Conservation (phyloP, 148 eudicot genomes). For the Chenopodium berlandieri region DNA sequence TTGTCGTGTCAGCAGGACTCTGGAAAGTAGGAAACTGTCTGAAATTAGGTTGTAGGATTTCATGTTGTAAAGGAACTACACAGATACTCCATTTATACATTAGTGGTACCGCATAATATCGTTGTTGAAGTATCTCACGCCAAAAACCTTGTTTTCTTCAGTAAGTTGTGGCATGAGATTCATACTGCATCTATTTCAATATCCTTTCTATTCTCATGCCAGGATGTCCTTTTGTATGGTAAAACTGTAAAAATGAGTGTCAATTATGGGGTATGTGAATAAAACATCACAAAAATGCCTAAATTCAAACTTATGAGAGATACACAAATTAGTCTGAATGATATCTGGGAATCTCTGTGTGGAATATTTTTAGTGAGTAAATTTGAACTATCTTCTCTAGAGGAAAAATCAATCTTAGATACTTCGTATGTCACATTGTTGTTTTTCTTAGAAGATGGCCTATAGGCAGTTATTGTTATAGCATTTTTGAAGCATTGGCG, state of each 20-base stretch:
- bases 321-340: no score
- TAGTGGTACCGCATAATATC: no score
- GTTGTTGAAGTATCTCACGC: no score
- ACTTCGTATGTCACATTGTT: not conserved
- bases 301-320: not conserved
- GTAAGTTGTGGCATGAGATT: not conserved
- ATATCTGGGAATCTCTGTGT: no score
- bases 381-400: not conserved
- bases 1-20: no score
- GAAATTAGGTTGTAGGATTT: no score
- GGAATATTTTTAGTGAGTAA: no score
- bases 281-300: not conserved
- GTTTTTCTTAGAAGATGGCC: not conserved
- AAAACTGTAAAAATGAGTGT: not conserved
- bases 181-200: not conserved
- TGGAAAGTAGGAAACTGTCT: no score
- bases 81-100: no score
- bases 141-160: not conserved
- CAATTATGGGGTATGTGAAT: not conserved
- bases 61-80: no score
- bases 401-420: not conserved
- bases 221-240: not conserved
- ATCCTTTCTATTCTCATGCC: not conserved
- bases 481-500: not conserved
- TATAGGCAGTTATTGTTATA: not conserved